Evolutionary conservation across 2,329 filamentous ascomycete genomes (phyloP), one percentile per base, ranked within the genome.

Genomic region (Cryphonectria nitschkei): DNA sequence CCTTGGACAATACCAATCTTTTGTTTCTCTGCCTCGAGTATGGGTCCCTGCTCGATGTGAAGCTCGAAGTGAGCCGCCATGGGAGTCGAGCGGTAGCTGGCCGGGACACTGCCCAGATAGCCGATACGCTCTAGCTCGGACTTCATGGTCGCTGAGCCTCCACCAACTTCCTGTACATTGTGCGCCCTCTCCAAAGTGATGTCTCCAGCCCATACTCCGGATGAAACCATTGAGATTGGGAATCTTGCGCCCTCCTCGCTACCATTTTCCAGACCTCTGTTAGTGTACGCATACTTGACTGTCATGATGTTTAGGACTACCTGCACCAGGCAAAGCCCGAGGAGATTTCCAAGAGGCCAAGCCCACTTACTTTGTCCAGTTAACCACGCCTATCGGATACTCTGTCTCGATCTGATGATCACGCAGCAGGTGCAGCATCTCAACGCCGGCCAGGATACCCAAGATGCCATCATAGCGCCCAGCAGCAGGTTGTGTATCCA

Each of bases 191-290:
- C 85, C 3, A 93, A 80, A 0, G 90, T 81, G 11, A 93, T 90
- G 0, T 83, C 83, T n/a, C 85, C 91, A 0, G 92, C 88, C 92
- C 93, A 95, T 19, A 95, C 93, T 1, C 91, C 92, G 0, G 92
- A 94, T 0, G 90, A 84, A 37, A 92, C 82, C 89, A 93, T 94
- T 41, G 89, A 92, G 68, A 90, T 89, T 0, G 93, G 92, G 74
- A 95, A 95, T 0, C 93, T 87, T 0, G 93, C 93, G 2, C 93
- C 93, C 81, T 96, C 93, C 81, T 96, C 93, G 76, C 90, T 92
- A 37, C 70, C 22, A 13, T 11, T 2, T 14, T 37, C 5, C 13
- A 3, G 39, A 13, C 0, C 1, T 29, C 52, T 13, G 37, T 60
- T 19, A 46, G 29, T 29, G 22, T 43, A n/a, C 22, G 37, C 1